These are phyloP conservation scores for Cardiosporidium cionae DNA, from an alignment of 169 alveolate species.

Conservation along the genomic window DNA sequence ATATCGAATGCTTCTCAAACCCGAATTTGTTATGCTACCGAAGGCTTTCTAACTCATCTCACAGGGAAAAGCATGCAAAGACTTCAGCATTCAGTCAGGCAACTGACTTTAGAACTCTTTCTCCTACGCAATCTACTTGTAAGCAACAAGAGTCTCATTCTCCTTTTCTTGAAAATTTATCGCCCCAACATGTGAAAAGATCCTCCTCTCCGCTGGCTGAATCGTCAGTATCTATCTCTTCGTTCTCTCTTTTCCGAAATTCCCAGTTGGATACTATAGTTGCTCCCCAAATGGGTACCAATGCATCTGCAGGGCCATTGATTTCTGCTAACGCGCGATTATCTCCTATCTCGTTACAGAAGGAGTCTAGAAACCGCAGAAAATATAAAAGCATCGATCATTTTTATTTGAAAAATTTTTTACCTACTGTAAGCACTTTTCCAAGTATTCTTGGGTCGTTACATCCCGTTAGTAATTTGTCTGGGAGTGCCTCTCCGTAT, in stretches of 20 bases:
- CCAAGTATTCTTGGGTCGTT: background rate
- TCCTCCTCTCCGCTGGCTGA: too few species aligned
- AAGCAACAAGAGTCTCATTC: background rate
- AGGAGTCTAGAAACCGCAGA: background rate
- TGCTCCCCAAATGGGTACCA: background rate
- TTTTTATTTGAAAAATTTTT: background rate
- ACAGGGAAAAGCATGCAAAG: background rate
- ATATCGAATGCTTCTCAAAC: background rate
- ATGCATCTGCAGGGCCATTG: background rate
- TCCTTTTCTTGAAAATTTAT: background rate
- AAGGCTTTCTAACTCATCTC: background rate
- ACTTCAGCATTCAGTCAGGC: background rate
- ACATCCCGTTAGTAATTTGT: background rate
- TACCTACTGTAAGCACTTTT: background rate
- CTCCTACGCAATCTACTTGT: too few species aligned
- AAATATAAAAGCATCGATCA: background rate
- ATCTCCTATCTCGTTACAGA: background rate
- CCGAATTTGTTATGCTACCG: background rate
- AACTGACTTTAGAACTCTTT: too few species aligned
- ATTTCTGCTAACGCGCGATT: background rate
- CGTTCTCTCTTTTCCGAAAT: too few species aligned
- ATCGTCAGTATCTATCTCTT: too few species aligned
- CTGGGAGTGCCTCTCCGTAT: background rate
- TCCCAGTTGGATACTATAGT: too few species aligned
- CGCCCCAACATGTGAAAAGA: background rate